Percentiles rank a stretch among this genome's conserved stretches.
Evolutionary conservation across 2,329 filamentous ascomycete genomes (phyloP).

Genomic region (Aspergillus tubingensis): DNA sequence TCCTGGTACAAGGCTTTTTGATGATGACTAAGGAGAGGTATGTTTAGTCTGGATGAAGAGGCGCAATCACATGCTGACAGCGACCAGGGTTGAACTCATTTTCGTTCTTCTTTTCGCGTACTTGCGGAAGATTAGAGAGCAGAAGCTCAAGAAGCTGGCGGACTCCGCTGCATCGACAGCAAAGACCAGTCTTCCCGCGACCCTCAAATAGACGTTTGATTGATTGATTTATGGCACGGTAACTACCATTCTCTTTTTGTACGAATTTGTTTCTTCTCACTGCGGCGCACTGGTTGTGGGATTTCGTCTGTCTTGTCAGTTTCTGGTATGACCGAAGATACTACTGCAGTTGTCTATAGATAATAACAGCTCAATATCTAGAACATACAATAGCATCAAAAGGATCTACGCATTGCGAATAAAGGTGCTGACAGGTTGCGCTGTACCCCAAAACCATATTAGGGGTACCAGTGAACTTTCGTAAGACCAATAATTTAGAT

Average conservation of each 20-base stretch:
- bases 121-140: conserved; percentile 67
- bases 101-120: conserved; percentile 88
- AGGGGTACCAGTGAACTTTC: too few relatives aligned
- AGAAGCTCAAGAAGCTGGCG: conserved; percentile 69
- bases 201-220: conserved; percentile 45
- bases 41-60: not conserved
- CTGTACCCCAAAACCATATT: not conserved
- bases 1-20: conserved; percentile 89
- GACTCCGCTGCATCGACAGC: conserved; percentile 64
- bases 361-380: conserved; percentile 4
- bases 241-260: conserved; percentile 9
- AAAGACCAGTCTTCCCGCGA: conserved; percentile 53
- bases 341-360: conserved; percentile 15
- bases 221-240: not conserved
- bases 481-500: not conserved
- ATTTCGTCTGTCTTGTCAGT: conserved; percentile 9
- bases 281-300: conserved; percentile 14
- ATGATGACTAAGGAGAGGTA: conserved; percentile 99
- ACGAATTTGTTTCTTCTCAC: conserved; percentile 15
- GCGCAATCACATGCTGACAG: conserved; percentile 13
- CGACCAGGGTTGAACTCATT: conserved; percentile 73
- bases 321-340: conserved; percentile 1
- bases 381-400: not conserved
- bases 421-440: not conserved
- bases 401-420: not conserved